Conservation (phyloP, 805 yeast genomes). For the Metschnikowia corniflorae region DNA sequence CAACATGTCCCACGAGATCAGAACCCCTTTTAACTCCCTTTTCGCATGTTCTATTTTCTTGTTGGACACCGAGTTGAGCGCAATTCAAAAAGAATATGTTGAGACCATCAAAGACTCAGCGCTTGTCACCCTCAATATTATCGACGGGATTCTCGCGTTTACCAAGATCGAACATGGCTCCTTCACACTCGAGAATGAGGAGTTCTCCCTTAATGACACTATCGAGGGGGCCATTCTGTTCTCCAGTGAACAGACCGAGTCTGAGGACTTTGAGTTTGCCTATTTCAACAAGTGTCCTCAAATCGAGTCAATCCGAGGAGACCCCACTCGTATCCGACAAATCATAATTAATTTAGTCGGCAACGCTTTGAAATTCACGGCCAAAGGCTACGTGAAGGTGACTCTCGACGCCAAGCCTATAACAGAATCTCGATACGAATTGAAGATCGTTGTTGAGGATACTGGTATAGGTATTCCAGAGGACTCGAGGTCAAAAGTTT, state of each 20-base stretch:
- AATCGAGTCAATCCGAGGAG: slow-evolving; percentile 41
- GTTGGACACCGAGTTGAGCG: slow-evolving; percentile 44
- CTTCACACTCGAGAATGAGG: slow-evolving; percentile 40
- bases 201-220: slow-evolving; percentile 43
- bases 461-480: slow-evolving; percentile 54
- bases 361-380: slow-evolving; percentile 51
- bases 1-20: slow-evolving; percentile 56
- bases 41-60: slow-evolving; percentile 48
- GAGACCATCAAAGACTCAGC: slow-evolving; percentile 51
- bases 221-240: slow-evolving; percentile 47
- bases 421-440: slow-evolving; percentile 32
- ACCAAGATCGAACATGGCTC: slow-evolving; percentile 56
- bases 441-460: slow-evolving; percentile 41
- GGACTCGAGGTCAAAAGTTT: slow-evolving; percentile 42
- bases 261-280: slow-evolving; percentile 43
- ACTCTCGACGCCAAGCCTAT: slow-evolving; percentile 30
- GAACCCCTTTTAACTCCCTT: slow-evolving; percentile 54
- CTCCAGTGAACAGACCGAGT: slow-evolving; percentile 46
- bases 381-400: slow-evolving; percentile 40
- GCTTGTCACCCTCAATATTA: slow-evolving; percentile 48
- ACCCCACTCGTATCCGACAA: slow-evolving; percentile 48
- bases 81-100: slow-evolving; percentile 47
- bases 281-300: slow-evolving; percentile 40
- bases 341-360: slow-evolving; percentile 50
- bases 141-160: slow-evolving; percentile 53